Evolutionary conservation across 345 rosid species (phyloP), one percentile per base, ranked within the genome.

Genomic region (Hevea brasiliensis): DNA sequence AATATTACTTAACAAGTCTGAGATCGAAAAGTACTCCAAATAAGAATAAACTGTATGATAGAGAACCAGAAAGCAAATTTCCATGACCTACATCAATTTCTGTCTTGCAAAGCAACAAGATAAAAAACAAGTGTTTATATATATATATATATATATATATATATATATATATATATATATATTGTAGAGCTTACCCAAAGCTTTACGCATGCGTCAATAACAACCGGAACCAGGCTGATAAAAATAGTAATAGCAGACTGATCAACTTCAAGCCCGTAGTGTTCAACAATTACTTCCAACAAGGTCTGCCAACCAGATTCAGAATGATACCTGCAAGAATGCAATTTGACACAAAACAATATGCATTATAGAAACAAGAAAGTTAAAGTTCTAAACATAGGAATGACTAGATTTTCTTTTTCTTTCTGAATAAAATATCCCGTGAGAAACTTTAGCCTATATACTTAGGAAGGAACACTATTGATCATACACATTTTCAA

Each of bases 251-350:
- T 77, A 42, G 86, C 85, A 63, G 97, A 66, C 67, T 82, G 84
- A 71, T 92, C 95, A 66, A 87, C 84, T 82, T 86, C 88, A 76
- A 94, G 68, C 35, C 97, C 98, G 54, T 94, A 92, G 79, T 92
- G 98, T 65, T 92, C 97, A 68, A 88, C 83, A 66, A 92, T 65
- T 67, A 88, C 76, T 82, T 92, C 98, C 75, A 84, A 14, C 78
- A 92, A 68, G 57, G 97, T 87, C 77, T 86, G 86, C 98, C 98
- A 94, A 67, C 98, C 97, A 44, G 90, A 86, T 82, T 89, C 97
- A 29, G 98, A 94, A 85, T 94, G 98, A 81, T 94, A 94, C 83
- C 97, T 94, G 78, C 71, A 72, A 55, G 64, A 32, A 45, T 14
- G 35, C 17, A 71, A 65, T 35, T 55, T 58, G 12, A 41, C 67